Percentiles rank a stretch among this genome's conserved stretches.
These are phyloP conservation scores for Kodamaea kakaduensis DNA, from an alignment of 805 yeast genomes.

Conservation along the genomic window DNA sequence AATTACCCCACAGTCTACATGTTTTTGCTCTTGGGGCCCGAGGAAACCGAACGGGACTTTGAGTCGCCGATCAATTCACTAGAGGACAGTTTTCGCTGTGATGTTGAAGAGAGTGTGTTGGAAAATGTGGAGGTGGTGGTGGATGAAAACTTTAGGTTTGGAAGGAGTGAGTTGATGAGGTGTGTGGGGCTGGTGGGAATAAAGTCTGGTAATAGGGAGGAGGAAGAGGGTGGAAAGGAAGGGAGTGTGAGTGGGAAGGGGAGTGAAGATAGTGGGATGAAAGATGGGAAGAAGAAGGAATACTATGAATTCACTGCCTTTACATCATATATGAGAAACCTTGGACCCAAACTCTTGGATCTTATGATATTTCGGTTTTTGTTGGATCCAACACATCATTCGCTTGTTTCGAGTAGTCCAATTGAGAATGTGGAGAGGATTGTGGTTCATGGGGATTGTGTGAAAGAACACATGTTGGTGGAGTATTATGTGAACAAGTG, in stretches of 20 bases:
- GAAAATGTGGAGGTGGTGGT: constrained; percentile 16
- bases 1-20: constrained; percentile 15
- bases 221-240: constrained; percentile 1
- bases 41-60: constrained; percentile 23
- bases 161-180: constrained; percentile 16
- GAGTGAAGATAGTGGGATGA: not conserved
- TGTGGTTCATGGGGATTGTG: constrained; percentile 37
- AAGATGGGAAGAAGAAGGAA: constrained; percentile 2
- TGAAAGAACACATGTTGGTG: constrained; percentile 47
- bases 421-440: constrained; percentile 14
- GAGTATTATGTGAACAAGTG: constrained; percentile 40
- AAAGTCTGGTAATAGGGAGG: constrained; percentile 8
- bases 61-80: constrained; percentile 16
- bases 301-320: constrained; percentile 46
- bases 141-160: constrained; percentile 16
- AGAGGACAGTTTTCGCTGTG: constrained; percentile 21
- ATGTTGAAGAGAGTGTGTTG: constrained; percentile 21
- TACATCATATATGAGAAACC: constrained; percentile 46
- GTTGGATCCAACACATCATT: constrained; percentile 9
- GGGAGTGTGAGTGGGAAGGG: no score
- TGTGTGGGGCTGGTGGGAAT: constrained; percentile 26
- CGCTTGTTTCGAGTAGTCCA: constrained; percentile 4
- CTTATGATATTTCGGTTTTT: constrained; percentile 18
- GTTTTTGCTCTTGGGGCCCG: constrained; percentile 27
- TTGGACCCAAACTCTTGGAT: constrained; percentile 29